Conservation (phyloP, 2,329 filamentous ascomycete genomes). For the Bimuria novae-zelandiae region DNA sequence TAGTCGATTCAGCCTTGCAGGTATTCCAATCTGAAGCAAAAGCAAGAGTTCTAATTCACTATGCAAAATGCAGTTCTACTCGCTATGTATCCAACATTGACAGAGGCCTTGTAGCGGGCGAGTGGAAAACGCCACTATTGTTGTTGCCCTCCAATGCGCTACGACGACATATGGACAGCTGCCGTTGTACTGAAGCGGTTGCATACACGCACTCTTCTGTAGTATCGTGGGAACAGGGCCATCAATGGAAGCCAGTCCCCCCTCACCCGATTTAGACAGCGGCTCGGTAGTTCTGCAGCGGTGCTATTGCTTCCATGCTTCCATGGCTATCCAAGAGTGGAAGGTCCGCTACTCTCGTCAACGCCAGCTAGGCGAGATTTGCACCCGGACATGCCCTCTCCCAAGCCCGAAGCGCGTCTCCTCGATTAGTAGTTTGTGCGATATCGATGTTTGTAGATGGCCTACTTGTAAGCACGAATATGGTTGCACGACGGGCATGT, state of each 20-base stretch:
- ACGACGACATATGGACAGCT: no score
- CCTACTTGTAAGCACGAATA: background rate
- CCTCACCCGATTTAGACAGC: background rate
- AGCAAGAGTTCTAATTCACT: slow-evolving; percentile 25
- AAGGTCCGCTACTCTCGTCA: slow-evolving; percentile 2
- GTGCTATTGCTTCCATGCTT: background rate
- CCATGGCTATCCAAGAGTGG: slow-evolving; percentile 3
- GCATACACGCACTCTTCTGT: no score
- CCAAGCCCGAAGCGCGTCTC: background rate
- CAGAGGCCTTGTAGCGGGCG: background rate
- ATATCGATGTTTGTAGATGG: background rate
- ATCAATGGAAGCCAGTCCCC: no score
- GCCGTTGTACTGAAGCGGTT: no score
- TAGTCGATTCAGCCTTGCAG: slow-evolving; percentile 34
- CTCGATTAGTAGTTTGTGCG: no score
- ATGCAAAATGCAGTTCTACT: slow-evolving; percentile 4
- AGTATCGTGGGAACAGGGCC: no score
- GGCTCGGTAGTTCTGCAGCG: background rate
- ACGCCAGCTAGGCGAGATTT: slow-evolving; percentile 18
- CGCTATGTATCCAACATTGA: background rate
- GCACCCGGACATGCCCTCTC: background rate
- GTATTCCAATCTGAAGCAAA: slow-evolving; percentile 34
- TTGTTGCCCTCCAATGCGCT: background rate
- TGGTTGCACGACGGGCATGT: background rate
- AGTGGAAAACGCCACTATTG: background rate